Percentiles rank a stretch among this genome's conserved stretches.
phyloP scores from a whole-genome alignment of 768 basidiomycete species.

The Tulasnella sp. region DNA sequence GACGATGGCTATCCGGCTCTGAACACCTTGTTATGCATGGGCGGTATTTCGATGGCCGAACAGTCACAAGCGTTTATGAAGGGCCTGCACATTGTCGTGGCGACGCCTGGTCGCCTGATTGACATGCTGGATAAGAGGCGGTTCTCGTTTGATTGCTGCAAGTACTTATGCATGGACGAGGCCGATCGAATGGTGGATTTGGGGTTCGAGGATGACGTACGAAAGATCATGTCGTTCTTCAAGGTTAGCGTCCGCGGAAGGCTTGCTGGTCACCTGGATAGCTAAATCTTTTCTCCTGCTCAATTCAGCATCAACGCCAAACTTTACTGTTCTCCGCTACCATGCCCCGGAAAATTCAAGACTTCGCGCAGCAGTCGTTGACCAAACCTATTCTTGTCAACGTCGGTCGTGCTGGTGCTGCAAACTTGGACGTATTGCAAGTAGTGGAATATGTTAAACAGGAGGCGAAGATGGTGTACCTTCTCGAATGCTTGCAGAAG shows the following conservation, averaged over 20 bases:
- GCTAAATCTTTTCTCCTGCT: not conserved
- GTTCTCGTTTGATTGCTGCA: conserved; percentile 90
- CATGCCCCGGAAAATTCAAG: conserved; percentile 98
- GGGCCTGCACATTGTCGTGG: conserved; percentile 93
- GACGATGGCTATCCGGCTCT: conserved; percentile 81
- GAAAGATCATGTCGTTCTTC: conserved; percentile 99
- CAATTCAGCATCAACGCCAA: conserved; percentile 80
- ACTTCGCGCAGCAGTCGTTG: conserved; percentile 96
- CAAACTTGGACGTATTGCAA: conserved; percentile 92
- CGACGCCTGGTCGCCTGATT: conserved; percentile 93
- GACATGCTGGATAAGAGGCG: conserved; percentile 97
- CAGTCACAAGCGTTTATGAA: conserved; percentile 86
- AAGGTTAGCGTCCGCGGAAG: conserved; percentile 50
- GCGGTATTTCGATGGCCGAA: conserved; percentile 98
- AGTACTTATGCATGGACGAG: conserved; percentile 97
- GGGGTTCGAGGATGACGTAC: conserved; percentile 97
- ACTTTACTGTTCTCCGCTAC: conserved; percentile 97
- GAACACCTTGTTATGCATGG: conserved; percentile 89
- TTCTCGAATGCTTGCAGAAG: conserved; percentile 95
- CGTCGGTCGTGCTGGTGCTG: conserved; percentile 96
- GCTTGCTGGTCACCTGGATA: conserved; percentile 6
- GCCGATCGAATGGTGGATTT: conserved; percentile 99
- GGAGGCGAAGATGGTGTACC: conserved; percentile 99
- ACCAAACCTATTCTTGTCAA: conserved; percentile 93
- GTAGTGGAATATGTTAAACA: conserved; percentile 96